Evolutionary conservation across 2,329 filamentous ascomycete species (phyloP).

Genomic region (Amylocarpus encephaloides): DNA sequence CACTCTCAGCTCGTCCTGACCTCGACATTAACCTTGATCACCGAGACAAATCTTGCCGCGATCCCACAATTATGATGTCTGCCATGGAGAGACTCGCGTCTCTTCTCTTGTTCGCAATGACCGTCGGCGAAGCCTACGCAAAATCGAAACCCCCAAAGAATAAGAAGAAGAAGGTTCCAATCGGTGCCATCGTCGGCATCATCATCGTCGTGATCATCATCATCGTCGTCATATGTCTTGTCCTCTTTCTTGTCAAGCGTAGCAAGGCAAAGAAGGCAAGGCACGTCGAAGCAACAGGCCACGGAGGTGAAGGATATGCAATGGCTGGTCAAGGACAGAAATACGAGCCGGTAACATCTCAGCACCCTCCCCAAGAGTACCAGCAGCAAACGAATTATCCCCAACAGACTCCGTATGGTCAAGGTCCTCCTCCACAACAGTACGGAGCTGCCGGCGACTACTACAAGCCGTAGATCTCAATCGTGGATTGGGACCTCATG

Average conservation of each 20-base stretch:
- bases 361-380: background rate
- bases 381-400: slow-evolving; percentile 2
- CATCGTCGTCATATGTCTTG: background rate
- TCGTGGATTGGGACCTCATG: background rate
- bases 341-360: background rate
- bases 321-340: background rate
- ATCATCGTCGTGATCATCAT: slow-evolving; percentile 59
- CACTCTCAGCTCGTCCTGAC: too few species aligned
- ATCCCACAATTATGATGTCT: background rate
- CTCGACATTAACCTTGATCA: too few species aligned
- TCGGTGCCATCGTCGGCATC: background rate
- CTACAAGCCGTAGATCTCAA: background rate
- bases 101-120: slow-evolving; percentile 1
- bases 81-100: background rate
- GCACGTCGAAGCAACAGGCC: background rate
- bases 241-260: slow-evolving; percentile 2
- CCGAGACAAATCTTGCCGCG: too few species aligned
- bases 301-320: background rate
- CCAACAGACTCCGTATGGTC: background rate
- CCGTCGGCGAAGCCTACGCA: background rate
- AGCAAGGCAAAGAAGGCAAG: slow-evolving; percentile 1
- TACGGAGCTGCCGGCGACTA: background rate
- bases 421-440: background rate
- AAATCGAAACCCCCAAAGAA: background rate
- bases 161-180: background rate